Base-by-base conservation (phyloP, 176 grass and related monocot species). In the Miscanthus lutarioriparius region DNA sequence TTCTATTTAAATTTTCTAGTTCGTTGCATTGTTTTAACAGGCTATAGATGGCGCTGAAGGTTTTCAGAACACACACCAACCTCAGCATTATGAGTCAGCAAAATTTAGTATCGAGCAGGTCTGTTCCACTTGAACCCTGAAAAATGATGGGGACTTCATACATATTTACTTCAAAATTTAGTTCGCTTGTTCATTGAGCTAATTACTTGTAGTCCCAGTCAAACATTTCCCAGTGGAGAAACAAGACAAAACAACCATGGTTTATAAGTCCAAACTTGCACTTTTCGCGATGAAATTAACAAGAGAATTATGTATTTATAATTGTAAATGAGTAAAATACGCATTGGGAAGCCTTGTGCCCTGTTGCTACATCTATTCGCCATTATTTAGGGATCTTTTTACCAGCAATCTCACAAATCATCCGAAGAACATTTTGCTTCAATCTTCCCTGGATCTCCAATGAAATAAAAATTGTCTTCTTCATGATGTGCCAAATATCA, bases 31-130 rank as follows among this genome's bases (percentile, higher is more conserved):
- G 56, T 72, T 75, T 76, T 90, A 72, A 75, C 88, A 98, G 96
- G 93, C 91, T 79, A 89, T 93, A 85, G 89, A 92, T 90, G 87
- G 96, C 3, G 89, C 93, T 88, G 89, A 92, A 79, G 91, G 92
- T 66, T 98, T 95, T 83, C 93, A 98, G 75, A 98, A 98, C 58
- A 98, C 96, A 19, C 93, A 95, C 69, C 87, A 91, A 86, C 66
- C 91, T 84, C 91, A 93, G 78, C 82, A 93, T 59, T 98, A 93
- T 15, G 83, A 90, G 72, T 95, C 83, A 16, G 91, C 93, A 83
- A 98, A 90, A 66, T 98, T 93, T 79, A 93, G 91, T 74, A 84
- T 95, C 80, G 93, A 95, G 80, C 96, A 98, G 93, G 96, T 98
- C 72, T 91, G 74, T 90, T 86, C 40, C 37, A 43, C 86, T 49